Conservation (phyloP, 2,329 filamentous ascomycete genomes). For the Chalaropsis ovoidea region DNA sequence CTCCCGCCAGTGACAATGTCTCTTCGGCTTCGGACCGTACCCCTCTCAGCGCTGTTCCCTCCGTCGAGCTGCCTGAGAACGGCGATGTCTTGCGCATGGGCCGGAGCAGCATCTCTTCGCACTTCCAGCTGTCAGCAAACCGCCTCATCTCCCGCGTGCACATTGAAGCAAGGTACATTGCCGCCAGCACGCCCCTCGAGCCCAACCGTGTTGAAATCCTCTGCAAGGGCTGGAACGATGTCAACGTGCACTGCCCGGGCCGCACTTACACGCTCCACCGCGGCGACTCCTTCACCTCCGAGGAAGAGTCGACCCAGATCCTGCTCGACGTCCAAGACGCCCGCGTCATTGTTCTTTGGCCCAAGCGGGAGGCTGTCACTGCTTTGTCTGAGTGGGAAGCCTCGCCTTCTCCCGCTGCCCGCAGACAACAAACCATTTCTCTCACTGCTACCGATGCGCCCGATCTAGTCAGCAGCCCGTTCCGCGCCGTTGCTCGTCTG, state of each 20-base stretch:
- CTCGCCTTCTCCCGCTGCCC: conserved; percentile 34
- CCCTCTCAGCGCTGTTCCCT: conserved; percentile 74
- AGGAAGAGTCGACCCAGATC: conserved; percentile 78
- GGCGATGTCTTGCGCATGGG: conserved; percentile 81
- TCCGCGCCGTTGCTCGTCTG: conserved; percentile 12
- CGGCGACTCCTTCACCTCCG: conserved; percentile 80
- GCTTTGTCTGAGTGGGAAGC: conserved; percentile 63
- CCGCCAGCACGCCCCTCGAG: conserved; percentile 56
- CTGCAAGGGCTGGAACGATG: conserved; percentile 92
- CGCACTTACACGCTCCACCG: conserved; percentile 77
- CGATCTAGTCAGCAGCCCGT: conserved; percentile 19
- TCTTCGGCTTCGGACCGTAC: conserved; percentile 50
- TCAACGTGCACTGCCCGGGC: conserved; percentile 85
- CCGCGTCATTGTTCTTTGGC: conserved; percentile 83
- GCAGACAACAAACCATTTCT: not conserved
- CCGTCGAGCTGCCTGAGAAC: conserved; percentile 67
- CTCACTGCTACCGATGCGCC: not conserved
- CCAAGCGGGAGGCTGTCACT: conserved; percentile 49
- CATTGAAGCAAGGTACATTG: conserved; percentile 74
- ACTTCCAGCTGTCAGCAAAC: conserved; percentile 87
- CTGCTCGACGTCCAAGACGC: conserved; percentile 93
- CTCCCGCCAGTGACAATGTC: not conserved
- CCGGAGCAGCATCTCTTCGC: conserved; percentile 86
- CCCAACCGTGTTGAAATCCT: conserved; percentile 74
- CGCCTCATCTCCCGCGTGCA: conserved; percentile 89